Evolutionary conservation across 805 yeast genomes (phyloP).

Genomic region (Hyphopichia homilentoma): DNA sequence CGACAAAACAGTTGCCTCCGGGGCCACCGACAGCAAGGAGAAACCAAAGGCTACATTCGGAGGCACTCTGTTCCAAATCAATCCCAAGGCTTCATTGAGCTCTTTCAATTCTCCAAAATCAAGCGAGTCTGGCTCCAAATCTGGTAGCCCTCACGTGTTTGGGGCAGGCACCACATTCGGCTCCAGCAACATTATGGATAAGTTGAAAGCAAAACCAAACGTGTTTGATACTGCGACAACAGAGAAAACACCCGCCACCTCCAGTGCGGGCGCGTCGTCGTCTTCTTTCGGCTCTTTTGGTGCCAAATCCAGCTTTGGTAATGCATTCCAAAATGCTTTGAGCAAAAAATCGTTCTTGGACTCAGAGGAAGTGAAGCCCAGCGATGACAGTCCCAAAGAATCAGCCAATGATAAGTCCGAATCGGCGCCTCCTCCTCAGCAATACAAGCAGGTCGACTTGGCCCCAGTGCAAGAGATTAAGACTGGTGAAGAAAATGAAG

Average conservation of each 20-base stretch:
- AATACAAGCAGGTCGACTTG: slow-evolving; percentile 56
- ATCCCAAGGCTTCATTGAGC: slow-evolving; percentile 10
- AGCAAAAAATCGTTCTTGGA: slow-evolving; percentile 59
- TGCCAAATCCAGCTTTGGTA: slow-evolving; percentile 42
- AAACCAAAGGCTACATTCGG: slow-evolving; percentile 6
- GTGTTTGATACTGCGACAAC: slow-evolving; percentile 19
- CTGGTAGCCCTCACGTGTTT: slow-evolving; percentile 22
- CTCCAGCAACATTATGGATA: slow-evolving; percentile 18
- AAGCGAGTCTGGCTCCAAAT: slow-evolving; percentile 6
- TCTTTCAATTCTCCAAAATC: slow-evolving; percentile 7
- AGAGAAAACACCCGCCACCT: slow-evolving; percentile 5
- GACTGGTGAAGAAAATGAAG: slow-evolving; percentile 92
- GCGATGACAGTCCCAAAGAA: too few species aligned
- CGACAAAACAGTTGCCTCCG: background rate
- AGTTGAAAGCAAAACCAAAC: slow-evolving; percentile 18
- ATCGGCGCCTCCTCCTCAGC: slow-evolving; percentile 20
- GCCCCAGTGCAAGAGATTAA: slow-evolving; percentile 52
- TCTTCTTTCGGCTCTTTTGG: slow-evolving; percentile 30
- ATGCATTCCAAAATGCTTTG: slow-evolving; percentile 53
- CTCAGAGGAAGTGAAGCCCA: slow-evolving; percentile 20
- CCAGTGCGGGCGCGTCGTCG: slow-evolving; percentile 4
- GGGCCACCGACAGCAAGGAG: background rate
- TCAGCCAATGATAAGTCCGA: slow-evolving; percentile 7
- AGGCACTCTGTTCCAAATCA: slow-evolving; percentile 7
- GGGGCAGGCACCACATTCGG: slow-evolving; percentile 43